These are phyloP conservation scores for Saccharomycopsis babjevae DNA, from an alignment of 805 yeast species.

Conservation along the genomic window DNA sequence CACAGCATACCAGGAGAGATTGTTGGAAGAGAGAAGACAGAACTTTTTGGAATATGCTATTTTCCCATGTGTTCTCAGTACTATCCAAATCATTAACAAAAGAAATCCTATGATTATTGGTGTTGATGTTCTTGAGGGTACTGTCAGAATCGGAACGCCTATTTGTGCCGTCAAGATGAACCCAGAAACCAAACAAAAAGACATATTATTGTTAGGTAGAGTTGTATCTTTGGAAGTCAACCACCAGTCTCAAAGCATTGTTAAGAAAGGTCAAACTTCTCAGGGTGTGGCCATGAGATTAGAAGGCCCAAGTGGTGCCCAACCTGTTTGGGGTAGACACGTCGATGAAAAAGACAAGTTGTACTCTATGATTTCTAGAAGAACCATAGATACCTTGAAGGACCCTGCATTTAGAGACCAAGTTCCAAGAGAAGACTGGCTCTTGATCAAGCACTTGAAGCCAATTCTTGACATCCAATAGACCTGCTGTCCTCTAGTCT, in stretches of 20 bases:
- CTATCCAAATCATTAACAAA: slow-evolving; percentile 93
- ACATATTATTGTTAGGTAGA: slow-evolving; percentile 66
- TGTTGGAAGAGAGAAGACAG: slow-evolving; percentile 82
- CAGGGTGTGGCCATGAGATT: slow-evolving; percentile 99
- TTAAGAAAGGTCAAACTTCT: slow-evolving; percentile 88
- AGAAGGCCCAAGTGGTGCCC: slow-evolving; percentile 84
- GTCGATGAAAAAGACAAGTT: slow-evolving; percentile 86
- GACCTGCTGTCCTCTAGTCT: background rate
- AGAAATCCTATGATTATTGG: slow-evolving; percentile 99
- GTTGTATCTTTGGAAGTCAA: slow-evolving; percentile 93
- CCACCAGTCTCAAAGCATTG: slow-evolving; percentile 70
- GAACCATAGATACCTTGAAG: slow-evolving; percentile 91
- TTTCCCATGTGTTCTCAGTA: slow-evolving; percentile 91
- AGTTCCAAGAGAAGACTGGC: slow-evolving; percentile 94
- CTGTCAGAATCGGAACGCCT: slow-evolving; percentile 86
- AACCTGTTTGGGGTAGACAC: slow-evolving; percentile 99
- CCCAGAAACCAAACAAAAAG: slow-evolving; percentile 69
- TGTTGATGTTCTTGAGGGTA: slow-evolving; percentile 92
- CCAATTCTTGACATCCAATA: slow-evolving; percentile 69
- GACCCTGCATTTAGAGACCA: slow-evolving; percentile 96
- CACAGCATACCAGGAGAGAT: slow-evolving; percentile 80
- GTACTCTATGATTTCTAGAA: slow-evolving; percentile 85
- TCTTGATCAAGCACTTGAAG: slow-evolving; percentile 79
- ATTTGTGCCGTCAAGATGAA: slow-evolving; percentile 87
- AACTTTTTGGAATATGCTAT: slow-evolving; percentile 83